Evolutionary conservation across 179 eudicot genomes (phyloP).

Genomic region (Corrigiola litoralis): DNA sequence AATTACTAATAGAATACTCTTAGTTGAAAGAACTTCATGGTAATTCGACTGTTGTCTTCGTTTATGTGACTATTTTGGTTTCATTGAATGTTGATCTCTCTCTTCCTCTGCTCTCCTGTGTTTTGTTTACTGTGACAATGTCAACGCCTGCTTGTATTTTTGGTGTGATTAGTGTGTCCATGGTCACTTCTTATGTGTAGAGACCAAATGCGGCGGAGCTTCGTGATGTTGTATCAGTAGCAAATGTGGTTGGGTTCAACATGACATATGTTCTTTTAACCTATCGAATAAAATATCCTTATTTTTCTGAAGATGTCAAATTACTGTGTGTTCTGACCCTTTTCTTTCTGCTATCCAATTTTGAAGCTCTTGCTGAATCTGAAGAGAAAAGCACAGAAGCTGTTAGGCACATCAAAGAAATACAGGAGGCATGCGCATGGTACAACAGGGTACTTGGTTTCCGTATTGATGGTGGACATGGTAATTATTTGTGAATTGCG

Average conservation of each 20-base stretch:
- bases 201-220: neutral
- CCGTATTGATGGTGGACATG: conserved; percentile 78
- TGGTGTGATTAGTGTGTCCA: no score
- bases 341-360: conserved; percentile 3
- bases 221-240: neutral
- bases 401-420: conserved; percentile 39
- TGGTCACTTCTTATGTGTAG: neutral
- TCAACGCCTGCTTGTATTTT: no score
- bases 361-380: conserved; percentile 54
- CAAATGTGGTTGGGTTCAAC: no score
- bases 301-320: neutral
- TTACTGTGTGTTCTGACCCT: neutral
- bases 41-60: no score
- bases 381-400: conserved; percentile 50
- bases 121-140: no score
- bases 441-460: conserved; percentile 86
- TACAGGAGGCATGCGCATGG: conserved; percentile 74
- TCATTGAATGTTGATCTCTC: no score
- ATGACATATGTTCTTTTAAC: no score
- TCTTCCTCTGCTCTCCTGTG: no score
- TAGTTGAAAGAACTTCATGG: no score
- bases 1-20: no score
- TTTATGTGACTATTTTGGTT: no score
- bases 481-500: conserved; percentile 29
- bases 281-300: no score